These are phyloP conservation scores for Cenchrus fungigraminus DNA, from an alignment of 176 grass and related monocot species.

Conservation along the genomic window DNA sequence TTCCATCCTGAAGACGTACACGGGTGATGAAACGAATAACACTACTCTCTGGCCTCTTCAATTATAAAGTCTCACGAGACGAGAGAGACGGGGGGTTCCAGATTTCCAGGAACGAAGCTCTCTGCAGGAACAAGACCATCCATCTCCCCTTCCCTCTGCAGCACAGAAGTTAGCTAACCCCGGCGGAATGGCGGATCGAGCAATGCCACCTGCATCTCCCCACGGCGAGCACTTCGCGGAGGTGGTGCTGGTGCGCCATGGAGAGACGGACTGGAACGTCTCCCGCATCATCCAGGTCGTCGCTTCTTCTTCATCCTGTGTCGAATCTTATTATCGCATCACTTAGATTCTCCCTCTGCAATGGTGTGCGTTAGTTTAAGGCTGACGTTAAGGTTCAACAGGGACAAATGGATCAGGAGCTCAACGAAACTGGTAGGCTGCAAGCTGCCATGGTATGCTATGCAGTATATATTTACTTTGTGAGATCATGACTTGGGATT, in stretches of 20 bases:
- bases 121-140: no score
- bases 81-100: no score
- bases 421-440: constrained; percentile 60
- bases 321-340: no score
- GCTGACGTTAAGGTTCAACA: background rate
- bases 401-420: constrained; percentile 68
- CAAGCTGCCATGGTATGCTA: constrained; percentile 47
- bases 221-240: constrained; percentile 41
- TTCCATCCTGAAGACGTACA: no score
- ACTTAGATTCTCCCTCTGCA: no score
- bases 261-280: constrained; percentile 50
- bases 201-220: background rate
- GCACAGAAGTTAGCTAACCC: no score
- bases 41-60: no score
- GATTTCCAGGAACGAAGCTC: no score
- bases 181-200: background rate
- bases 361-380: no score
- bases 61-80: no score
- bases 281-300: constrained; percentile 63
- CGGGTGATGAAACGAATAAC: no score
- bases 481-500: background rate
- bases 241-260: constrained; percentile 73
- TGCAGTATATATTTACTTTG: background rate
- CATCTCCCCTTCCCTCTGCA: no score
- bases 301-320: background rate